Conservation (phyloP, 1,139 yeast species). For the Sugiyamaella japonica region DNA sequence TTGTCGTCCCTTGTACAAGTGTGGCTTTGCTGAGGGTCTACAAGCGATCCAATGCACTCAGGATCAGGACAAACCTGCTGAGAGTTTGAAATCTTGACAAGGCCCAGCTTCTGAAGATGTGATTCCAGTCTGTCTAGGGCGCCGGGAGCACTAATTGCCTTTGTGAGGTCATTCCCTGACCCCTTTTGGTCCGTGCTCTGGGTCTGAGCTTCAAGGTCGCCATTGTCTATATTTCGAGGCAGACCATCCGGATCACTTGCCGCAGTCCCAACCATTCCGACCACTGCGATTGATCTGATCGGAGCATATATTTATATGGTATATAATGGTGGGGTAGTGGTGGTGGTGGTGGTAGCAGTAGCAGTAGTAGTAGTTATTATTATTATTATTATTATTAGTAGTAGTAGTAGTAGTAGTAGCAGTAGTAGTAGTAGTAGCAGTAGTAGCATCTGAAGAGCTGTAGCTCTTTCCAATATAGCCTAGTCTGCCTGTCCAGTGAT, state of each 20-base stretch:
- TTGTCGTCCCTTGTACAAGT: background rate
- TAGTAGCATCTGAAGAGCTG: too few relatives aligned
- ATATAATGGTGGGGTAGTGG: too few relatives aligned
- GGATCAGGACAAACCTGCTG: too few relatives aligned
- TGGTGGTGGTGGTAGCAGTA: background rate
- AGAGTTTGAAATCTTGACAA: background rate
- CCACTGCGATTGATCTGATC: background rate
- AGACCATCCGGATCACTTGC: background rate
- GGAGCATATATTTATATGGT: background rate
- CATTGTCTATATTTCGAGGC: background rate
- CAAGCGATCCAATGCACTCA: too few relatives aligned
- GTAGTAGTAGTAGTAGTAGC: too few relatives aligned
- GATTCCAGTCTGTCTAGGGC: conserved; percentile 4
- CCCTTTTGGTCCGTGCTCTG: background rate
- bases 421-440: too few relatives aligned
- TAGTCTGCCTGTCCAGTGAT: too few relatives aligned
- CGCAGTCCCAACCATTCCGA: background rate
- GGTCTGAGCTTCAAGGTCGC: conserved; percentile 4
- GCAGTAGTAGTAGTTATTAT: background rate
- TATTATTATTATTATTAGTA: too few relatives aligned
- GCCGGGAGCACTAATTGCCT: background rate
- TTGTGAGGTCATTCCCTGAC: background rate
- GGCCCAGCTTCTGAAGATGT: conserved; percentile 5
- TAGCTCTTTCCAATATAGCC: too few relatives aligned
- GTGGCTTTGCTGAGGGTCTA: background rate